Base-by-base conservation (phyloP, 2,329 filamentous ascomycete genomes). In the Diaporthe ampelina region DNA sequence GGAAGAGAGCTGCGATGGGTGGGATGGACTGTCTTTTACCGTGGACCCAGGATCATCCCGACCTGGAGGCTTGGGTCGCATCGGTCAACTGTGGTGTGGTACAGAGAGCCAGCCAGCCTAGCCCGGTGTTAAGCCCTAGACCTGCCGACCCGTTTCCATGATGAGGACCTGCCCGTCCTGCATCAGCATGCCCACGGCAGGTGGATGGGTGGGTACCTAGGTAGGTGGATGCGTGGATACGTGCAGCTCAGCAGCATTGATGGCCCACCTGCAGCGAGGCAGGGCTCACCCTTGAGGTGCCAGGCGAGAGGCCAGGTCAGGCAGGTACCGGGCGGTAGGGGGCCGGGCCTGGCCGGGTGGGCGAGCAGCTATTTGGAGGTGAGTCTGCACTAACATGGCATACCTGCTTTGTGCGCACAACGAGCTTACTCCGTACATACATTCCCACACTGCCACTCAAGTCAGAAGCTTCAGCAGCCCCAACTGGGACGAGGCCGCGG, bases 131-230 rank as follows among this genome's bases (percentile, higher is more conserved):
- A 26, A 72, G 70, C 70, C 70, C 32, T 63, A 57, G 54, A 69
- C 69, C 54, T 61, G 21, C 70, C 73, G 73, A 75, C 73, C 73
- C 70, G 70, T 72, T 72, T 72, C 70, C 43, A 75, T 52, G 63
- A 73, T 63, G 35, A 58, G 37, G 37, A 63, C 63, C 70, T 75
- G 70, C 73, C 43, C 61, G 40, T 72, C 54, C 58, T 65, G n/a
- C 48, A 54, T 54, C 48, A 54, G 48, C 32, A 58, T 72, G 35
- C 48, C 48, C 70, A 72, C 59, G 45, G 70, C 21, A n/a, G 37
- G 59, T 50, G 59, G 50, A n/a, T 72, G 61, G 45, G 48, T 72
- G 68, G 37, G 10, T 40, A 11, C 35, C 8, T 50, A 52, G 50
- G n/a, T 72, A 69, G 45, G 48, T 69, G 58, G 40, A 17, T 43